phyloP scores from a whole-genome alignment of 208 protist genomes.

The Paratrypanosoma confusum region DNA sequence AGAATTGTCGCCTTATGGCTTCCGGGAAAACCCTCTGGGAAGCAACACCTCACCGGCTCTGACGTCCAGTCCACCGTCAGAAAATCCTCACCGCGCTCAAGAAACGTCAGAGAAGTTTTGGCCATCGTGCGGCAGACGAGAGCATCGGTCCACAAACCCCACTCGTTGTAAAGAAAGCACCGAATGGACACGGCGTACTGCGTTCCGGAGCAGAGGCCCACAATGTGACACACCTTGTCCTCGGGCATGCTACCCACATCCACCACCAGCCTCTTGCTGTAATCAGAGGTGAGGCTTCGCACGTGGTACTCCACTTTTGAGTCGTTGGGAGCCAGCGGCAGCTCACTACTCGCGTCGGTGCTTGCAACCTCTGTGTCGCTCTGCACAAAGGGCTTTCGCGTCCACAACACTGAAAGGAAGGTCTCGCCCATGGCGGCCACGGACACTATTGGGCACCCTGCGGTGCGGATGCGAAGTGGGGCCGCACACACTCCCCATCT shows the following conservation, averaged over 20 bases:
- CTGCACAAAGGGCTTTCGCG: no score
- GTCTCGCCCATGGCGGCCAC: constrained; percentile 57
- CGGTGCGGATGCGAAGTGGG: constrained; percentile 47
- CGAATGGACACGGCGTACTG: constrained; percentile 60
- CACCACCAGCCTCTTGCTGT: constrained; percentile 31
- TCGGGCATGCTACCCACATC: constrained; percentile 17
- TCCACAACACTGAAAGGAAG: constrained; percentile 72
- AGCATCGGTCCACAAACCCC: constrained; percentile 81
- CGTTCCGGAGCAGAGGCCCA: constrained; percentile 45
- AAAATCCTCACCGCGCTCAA: constrained; percentile 84
- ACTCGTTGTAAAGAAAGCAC: constrained; percentile 62
- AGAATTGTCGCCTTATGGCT: not conserved
- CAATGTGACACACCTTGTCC: constrained; percentile 47
- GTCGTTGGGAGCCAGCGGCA: constrained; percentile 31
- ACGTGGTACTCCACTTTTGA: constrained; percentile 65
- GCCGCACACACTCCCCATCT: constrained; percentile 63
- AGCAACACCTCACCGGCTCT: not conserved
- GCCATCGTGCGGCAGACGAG: constrained; percentile 35
- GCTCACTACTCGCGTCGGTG: no score
- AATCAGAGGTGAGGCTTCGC: constrained; percentile 28
- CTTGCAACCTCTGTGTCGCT: no score
- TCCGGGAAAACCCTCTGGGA: not conserved
- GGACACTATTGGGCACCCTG: constrained; percentile 29
- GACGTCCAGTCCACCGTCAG: constrained; percentile 58
- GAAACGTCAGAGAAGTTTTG: constrained; percentile 28